A percentile compares a stretch with the other conserved stretches of the same genome.
phyloP scores from a whole-genome alignment of 2,329 filamentous ascomycete species.

The Helminthosporium solani region DNA sequence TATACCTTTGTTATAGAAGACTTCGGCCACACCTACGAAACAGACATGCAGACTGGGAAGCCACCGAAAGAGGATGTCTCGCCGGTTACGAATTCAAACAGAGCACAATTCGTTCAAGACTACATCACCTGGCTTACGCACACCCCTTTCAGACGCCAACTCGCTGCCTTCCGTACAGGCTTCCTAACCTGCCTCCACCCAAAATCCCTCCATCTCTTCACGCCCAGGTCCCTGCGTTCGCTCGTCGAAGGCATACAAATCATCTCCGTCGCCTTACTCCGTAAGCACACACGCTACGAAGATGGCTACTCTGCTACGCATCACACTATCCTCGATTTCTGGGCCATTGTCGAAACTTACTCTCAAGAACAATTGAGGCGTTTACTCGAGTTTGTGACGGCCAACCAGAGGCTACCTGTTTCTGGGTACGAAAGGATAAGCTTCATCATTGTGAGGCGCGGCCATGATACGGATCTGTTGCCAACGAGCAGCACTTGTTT shows the following conservation, averaged over 20 bases:
- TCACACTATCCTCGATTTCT: constrained; percentile 75
- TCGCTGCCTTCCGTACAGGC: constrained; percentile 75
- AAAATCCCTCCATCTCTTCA: constrained; percentile 60
- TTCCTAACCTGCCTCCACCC: constrained; percentile 74
- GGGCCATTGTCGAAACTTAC: constrained; percentile 72
- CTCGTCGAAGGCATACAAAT: constrained; percentile 81
- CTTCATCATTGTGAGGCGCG: constrained; percentile 78
- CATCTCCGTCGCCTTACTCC: constrained; percentile 75
- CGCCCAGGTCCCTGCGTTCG: constrained; percentile 61
- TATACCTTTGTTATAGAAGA: constrained; percentile 78
- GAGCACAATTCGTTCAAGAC: constrained; percentile 74
- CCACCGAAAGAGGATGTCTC: background rate
- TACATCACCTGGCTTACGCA: constrained; percentile 84
- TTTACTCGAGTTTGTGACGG: constrained; percentile 91
- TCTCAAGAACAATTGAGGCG: constrained; percentile 69
- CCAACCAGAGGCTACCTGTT: constrained; percentile 84
- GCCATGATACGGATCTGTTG: constrained; percentile 62
- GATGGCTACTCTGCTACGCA: constrained; percentile 71
- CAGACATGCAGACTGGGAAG: constrained; percentile 51
- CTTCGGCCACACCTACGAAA: constrained; percentile 55
- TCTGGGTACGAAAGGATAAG: constrained; percentile 79
- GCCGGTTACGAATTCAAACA: constrained; percentile 79
- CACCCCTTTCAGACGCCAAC: constrained; percentile 74
- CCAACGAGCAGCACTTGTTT: constrained; percentile 94
- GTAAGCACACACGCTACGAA: constrained; percentile 73